Percentiles rank a stretch among this genome's conserved stretches.
Evolutionary conservation across 495 filamentous ascomycete genomes (phyloP).

Genomic region (Annulohypoxylon stygium): DNA sequence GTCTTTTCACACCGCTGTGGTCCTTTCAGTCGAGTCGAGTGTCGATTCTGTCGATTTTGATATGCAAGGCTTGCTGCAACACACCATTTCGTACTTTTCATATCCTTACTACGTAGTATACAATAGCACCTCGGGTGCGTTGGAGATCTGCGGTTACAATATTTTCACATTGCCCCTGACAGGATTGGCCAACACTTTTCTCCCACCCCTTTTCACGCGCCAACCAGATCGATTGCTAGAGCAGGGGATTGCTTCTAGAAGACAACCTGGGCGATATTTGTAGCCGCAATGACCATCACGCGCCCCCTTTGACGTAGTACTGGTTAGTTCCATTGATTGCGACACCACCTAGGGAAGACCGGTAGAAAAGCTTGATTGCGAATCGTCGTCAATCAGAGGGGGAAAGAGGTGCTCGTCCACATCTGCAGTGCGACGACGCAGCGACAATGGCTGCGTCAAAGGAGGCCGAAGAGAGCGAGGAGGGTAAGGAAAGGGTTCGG

Average conservation of each 20-base stretch:
- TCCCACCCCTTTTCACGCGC: conserved; percentile 25
- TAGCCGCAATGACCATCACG: conserved; percentile 47
- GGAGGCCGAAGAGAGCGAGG: background rate
- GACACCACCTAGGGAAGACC: conserved; percentile 38
- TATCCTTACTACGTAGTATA: conserved; percentile 37
- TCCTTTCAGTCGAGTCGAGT: conserved; percentile 25
- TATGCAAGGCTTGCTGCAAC: conserved; percentile 46
- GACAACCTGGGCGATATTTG: conserved; percentile 29
- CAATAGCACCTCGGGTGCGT: conserved; percentile 25
- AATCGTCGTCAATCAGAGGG: conserved; percentile 41
- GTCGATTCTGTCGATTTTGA: conserved; percentile 38
- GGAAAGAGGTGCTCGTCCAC: conserved; percentile 14
- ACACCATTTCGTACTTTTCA: conserved; percentile 26
- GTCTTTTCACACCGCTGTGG: conserved; percentile 35
- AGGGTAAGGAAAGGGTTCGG: conserved; percentile 29
- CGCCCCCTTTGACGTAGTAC: conserved; percentile 40
- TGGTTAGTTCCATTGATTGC: conserved; percentile 32
- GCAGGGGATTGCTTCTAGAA: conserved; percentile 47
- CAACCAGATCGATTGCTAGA: conserved; percentile 29
- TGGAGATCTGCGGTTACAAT: conserved; percentile 47
- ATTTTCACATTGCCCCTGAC: conserved; percentile 45
- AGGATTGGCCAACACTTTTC: conserved; percentile 43
- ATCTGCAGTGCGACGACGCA: conserved; percentile 33
- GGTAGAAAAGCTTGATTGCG: conserved; percentile 50
- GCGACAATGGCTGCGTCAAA: conserved; percentile 22